Conservation (phyloP, 2,329 filamentous ascomycete genomes). For the Verticillium dahliae region DNA sequence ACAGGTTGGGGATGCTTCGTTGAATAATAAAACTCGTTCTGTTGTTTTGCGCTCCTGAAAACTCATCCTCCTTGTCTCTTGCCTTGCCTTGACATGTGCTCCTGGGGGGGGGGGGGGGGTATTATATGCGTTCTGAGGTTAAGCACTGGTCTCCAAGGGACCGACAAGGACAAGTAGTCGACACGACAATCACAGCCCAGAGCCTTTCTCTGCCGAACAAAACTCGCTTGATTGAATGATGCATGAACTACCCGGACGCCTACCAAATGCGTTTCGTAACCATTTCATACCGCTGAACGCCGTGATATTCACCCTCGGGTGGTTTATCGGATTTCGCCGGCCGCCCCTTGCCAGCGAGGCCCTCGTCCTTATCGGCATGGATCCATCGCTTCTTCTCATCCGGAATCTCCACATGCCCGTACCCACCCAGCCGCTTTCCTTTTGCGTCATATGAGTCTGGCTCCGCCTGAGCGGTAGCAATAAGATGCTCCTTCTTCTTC, state of each 20-base stretch:
- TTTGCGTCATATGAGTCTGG: conserved; percentile 57
- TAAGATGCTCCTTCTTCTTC: conserved; percentile 59
- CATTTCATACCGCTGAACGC: conserved; percentile 85
- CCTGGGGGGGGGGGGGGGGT: too few relatives aligned
- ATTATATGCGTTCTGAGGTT: too few relatives aligned
- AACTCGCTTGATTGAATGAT: neutral
- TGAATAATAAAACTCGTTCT: too few relatives aligned
- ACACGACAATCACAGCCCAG: too few relatives aligned
- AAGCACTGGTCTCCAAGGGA: too few relatives aligned
- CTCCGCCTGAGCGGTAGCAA: conserved; percentile 38
- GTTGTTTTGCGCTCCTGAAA: too few relatives aligned
- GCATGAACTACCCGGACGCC: conserved; percentile 1
- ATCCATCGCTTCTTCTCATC: conserved; percentile 84
- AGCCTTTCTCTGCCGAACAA: neutral
- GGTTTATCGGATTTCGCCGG: conserved; percentile 43
- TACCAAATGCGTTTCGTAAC: conserved; percentile 95
- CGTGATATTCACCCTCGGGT: conserved; percentile 43
- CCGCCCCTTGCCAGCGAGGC: conserved; percentile 44
- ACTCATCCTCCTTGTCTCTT: too few relatives aligned
- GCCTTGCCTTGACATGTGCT: too few relatives aligned
- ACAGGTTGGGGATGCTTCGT: too few relatives aligned
- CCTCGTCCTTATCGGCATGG: conserved; percentile 77
- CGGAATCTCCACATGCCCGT: conserved; percentile 78
- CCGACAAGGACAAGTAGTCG: too few relatives aligned
- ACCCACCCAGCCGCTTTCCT: conserved; percentile 72